Evolutionary conservation across 2,329 filamentous ascomycete genomes (phyloP).

Genomic region (Aureobasidium sp.): DNA sequence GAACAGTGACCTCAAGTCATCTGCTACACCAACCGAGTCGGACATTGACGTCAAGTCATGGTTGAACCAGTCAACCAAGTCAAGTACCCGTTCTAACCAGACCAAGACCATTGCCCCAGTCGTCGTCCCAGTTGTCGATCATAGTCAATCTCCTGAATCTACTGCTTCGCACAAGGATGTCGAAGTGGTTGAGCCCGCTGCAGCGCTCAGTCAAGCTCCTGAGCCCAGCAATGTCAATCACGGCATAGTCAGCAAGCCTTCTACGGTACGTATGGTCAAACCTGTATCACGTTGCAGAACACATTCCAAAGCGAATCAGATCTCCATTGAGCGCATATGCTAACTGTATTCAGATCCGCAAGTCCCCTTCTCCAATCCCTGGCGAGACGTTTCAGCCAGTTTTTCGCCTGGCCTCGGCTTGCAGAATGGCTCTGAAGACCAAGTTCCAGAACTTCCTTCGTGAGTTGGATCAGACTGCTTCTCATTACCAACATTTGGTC

Average conservation of each 20-base stretch:
- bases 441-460: not conserved
- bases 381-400: not conserved
- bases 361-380: not conserved
- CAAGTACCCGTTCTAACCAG: too few species aligned
- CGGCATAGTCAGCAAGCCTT: not conserved
- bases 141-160: not conserved
- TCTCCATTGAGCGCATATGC: not conserved
- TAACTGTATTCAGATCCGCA: not conserved
- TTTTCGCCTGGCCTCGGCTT: not conserved
- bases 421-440: not conserved
- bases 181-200: not conserved
- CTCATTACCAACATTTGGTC: not conserved
- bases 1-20: too few species aligned
- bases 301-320: too few species aligned
- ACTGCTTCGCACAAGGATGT: not conserved
- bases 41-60: too few species aligned
- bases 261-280: not conserved
- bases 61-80: not conserved
- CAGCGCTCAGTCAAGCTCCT: not conserved
- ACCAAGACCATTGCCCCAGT: not conserved
- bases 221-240: not conserved
- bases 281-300: too few species aligned
- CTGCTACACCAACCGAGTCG: too few species aligned
- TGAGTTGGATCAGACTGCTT: not conserved
- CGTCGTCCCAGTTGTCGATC: not conserved